Evolutionary conservation across 2,329 filamentous ascomycete genomes (phyloP).

Genomic region (Apiospora saccharicola): DNA sequence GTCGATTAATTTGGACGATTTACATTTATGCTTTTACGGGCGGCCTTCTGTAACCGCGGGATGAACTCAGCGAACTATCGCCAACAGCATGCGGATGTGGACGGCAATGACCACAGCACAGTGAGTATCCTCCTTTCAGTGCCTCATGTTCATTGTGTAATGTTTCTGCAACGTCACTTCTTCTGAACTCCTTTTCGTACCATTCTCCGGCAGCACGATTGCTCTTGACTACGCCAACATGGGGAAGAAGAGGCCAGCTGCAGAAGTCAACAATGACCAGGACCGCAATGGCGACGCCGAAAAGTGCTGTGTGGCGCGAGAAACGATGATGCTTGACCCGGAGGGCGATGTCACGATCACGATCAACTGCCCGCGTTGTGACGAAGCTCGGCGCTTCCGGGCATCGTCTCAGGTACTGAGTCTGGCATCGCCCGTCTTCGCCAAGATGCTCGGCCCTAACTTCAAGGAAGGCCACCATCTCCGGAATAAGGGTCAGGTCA

Average conservation of each 20-base stretch:
- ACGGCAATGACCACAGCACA: not conserved
- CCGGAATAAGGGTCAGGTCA: not conserved
- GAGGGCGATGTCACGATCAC: not conserved
- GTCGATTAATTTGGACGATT: not conserved
- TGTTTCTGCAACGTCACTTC: not conserved
- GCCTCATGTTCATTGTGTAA: too few relatives aligned
- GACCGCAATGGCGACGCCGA: not conserved
- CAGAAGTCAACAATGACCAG: not conserved
- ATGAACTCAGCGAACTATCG: not conserved
- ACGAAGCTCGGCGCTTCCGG: not conserved
- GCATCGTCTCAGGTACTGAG: not conserved
- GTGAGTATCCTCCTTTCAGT: not conserved
- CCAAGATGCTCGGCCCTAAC: not conserved
- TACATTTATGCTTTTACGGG: not conserved
- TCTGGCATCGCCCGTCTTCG: not conserved
- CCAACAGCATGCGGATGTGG: not conserved
- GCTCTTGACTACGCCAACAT: not conserved
- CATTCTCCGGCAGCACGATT: not conserved
- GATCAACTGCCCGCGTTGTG: not conserved
- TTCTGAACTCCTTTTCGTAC: not conserved
- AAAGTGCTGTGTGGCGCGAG: not conserved
- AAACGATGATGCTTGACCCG: not conserved
- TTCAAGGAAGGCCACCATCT: not conserved
- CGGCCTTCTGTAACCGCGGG: not conserved
- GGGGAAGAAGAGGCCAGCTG: not conserved